A percentile compares a stretch with the other conserved stretches of the same genome.
phyloP scores from a whole-genome alignment of 768 basidiomycete genomes.

The Leccinum truebloodii region DNA sequence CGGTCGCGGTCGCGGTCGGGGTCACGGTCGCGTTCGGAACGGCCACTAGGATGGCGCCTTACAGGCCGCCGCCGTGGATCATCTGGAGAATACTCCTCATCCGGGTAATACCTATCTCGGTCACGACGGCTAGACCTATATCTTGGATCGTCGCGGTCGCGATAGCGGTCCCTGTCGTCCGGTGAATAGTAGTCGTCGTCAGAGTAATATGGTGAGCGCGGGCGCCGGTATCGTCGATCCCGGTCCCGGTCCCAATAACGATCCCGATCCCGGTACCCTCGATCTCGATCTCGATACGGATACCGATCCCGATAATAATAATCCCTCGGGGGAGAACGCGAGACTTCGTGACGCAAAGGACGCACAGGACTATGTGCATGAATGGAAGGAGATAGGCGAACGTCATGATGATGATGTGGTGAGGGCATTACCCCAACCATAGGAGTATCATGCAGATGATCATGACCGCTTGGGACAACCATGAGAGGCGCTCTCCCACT shows the following conservation, averaged over 20 bases:
- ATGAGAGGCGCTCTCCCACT: slow-evolving; percentile 17
- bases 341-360: neutral
- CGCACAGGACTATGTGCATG: slow-evolving; percentile 18
- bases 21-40: slow-evolving; percentile 2
- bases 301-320: slow-evolving; percentile 4
- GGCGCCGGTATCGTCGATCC: neutral
- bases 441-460: slow-evolving; percentile 22
- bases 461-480: slow-evolving; percentile 17
- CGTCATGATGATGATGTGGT: slow-evolving; percentile 7
- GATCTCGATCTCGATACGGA: neutral
- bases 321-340: slow-evolving; percentile 10
- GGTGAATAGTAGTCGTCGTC: slow-evolving; percentile 16
- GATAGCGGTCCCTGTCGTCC: slow-evolving; percentile 11
- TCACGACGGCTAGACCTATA: slow-evolving; percentile 1
- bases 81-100: slow-evolving; percentile 11
- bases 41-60: slow-evolving; percentile 18
- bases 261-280: neutral
- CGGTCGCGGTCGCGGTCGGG: too few relatives aligned
- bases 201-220: slow-evolving; percentile 1
- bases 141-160: slow-evolving; percentile 12
- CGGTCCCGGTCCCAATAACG: slow-evolving; percentile 3
- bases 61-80: slow-evolving; percentile 5
- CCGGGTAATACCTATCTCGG: neutral
- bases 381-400: slow-evolving; percentile 28
- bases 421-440: slow-evolving; percentile 17